Conservation (phyloP, 2,329 filamentous ascomycete genomes). For the Phoma herbarum region DNA sequence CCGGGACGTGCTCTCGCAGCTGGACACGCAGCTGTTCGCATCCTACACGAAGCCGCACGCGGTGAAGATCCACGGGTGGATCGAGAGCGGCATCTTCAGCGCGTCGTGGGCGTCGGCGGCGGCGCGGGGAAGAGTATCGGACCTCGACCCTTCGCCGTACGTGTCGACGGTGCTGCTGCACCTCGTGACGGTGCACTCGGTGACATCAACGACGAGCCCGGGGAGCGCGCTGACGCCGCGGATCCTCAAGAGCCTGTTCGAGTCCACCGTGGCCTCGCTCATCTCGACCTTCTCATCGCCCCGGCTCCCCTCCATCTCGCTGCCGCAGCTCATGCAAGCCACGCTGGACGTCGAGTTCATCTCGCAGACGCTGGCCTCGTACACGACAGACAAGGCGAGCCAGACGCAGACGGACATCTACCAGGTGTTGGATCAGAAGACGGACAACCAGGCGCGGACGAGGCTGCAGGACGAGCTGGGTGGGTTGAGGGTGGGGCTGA, state of each 20-base stretch:
- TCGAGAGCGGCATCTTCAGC: constrained; percentile 75
- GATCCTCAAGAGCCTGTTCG: constrained; percentile 86
- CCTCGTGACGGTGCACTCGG: constrained; percentile 90
- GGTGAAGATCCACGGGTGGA: constrained; percentile 67
- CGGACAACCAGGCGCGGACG: constrained; percentile 84
- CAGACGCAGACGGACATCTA: constrained; percentile 91
- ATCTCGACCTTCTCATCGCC: constrained; percentile 73
- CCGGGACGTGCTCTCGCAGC: constrained; percentile 86
- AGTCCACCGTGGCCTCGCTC: constrained; percentile 81
- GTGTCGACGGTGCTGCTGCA: constrained; percentile 86
- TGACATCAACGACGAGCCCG: constrained; percentile 63
- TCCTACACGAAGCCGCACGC: constrained; percentile 79
- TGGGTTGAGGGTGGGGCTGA: constrained; percentile 87
- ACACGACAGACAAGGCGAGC: constrained; percentile 82
- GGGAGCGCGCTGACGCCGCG: constrained; percentile 74
- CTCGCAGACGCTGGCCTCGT: constrained; percentile 89
- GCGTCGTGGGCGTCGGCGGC: constrained; percentile 69
- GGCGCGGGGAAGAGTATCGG: not conserved
- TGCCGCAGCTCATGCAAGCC: constrained; percentile 91
- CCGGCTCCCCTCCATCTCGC: constrained; percentile 70
- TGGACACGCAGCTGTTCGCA: constrained; percentile 89
- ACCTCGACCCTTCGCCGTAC: constrained; percentile 51
- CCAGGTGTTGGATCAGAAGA: constrained; percentile 85
- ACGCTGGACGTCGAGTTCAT: constrained; percentile 98
- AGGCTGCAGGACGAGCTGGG: constrained; percentile 85